Percentiles rank a stretch among this genome's conserved stretches.
Conservation (phyloP, 345 rosid genomes). For the Acer campestre region DNA sequence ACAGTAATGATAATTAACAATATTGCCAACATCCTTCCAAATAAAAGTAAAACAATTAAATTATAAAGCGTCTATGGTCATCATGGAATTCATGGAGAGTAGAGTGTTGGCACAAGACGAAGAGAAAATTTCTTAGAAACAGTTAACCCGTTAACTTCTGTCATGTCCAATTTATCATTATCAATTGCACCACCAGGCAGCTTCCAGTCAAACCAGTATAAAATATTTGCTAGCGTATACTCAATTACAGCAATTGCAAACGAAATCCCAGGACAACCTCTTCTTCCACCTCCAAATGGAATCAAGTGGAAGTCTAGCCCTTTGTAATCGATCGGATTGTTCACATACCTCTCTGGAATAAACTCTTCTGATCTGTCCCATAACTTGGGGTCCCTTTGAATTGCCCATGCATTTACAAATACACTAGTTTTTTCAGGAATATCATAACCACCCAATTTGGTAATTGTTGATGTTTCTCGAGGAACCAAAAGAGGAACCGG, state of each 20-base stretch:
- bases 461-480: background rate
- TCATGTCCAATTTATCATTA: background rate
- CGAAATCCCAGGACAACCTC: slow-evolving; percentile 8
- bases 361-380: slow-evolving; percentile 19
- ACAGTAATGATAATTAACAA: too few species aligned
- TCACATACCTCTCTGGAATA: slow-evolving; percentile 14
- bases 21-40: too few species aligned
- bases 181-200: background rate
- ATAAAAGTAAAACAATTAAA: too few species aligned
- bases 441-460: slow-evolving; percentile 9
- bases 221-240: slow-evolving; percentile 1
- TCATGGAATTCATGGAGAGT: background rate
- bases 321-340: slow-evolving; percentile 7
- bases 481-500: background rate
- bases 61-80: too few species aligned
- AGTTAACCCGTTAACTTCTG: background rate
- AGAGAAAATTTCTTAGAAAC: slow-evolving; percentile 2
- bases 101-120: background rate
- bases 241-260: background rate
- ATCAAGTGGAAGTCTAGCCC: slow-evolving; percentile 9
- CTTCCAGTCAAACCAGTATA: slow-evolving; percentile 20
- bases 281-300: slow-evolving; percentile 6
- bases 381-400: slow-evolving; percentile 17
- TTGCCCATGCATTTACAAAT: slow-evolving; percentile 16
- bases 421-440: slow-evolving; percentile 17